Evolutionary conservation across 2,329 filamentous ascomycete species (phyloP), one percentile per base, ranked within the genome.

Genomic region (Arthrobotrys conoides): DNA sequence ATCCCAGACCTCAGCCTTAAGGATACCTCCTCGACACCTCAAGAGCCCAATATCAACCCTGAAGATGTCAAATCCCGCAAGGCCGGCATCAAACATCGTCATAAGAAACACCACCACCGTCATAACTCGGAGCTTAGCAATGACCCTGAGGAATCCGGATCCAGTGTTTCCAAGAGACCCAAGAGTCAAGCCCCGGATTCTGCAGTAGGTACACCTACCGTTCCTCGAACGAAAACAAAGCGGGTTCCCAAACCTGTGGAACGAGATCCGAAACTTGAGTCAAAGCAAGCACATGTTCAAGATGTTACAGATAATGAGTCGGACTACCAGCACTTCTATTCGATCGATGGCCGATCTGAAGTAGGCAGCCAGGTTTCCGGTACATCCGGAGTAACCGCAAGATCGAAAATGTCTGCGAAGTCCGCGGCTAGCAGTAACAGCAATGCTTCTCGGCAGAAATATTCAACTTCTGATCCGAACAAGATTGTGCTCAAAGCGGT

Each of bases 401-500:
- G 48, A 36, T 76, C 71, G 83, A 48, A 83, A 83, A 86, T 80
- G 89, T 89, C 2, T 88, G 88, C 72, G 85, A 88, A 80, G 89
- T 87, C 80, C 76, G 94, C 93, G 16, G 97, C 94, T 0, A 73
- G 70, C 41, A 88, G 93, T 10, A 90, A 90, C 73, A 97, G 94
- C 5, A 93, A 93, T 4, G 93, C 94, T 8, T 93, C 94, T 16
- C 91, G 92, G 0, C 94, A 92, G 2, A 88, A 91, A 80, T 98
- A 97, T 85, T 89, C 90, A 41, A 97, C 94, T 30, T 93, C 92
- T 81, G 93, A 98, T 83, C 94, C 95, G 0, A 91, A 97, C 86
- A 99, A 99, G 88, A 96, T 99, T 83, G 91, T 97, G 80, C 95
- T 99, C 85, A 92, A 92, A 83, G 96, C 91, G 10, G 96, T 98